Base-by-base conservation (phyloP, 192 early-diverging fungal genomes). In the Coemansia sp. region DNA sequence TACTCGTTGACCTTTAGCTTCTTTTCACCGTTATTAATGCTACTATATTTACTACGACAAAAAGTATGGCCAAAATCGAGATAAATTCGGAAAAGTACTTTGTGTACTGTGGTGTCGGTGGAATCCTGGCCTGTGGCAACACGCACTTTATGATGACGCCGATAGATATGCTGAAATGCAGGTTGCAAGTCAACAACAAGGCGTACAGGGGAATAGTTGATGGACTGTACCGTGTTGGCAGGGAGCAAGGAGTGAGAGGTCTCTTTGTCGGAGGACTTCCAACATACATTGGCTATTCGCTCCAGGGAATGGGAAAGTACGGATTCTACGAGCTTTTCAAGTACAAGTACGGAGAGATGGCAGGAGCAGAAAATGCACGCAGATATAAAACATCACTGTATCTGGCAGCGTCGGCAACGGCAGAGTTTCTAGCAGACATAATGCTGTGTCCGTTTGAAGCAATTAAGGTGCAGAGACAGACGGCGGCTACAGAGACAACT, bases 321-420 rank as follows among this genome's bases (percentile, higher is more conserved):
- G 93, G 93, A 16, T 85, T 90, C 44, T 93, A 93, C 79, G 93
- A 94, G 77, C 61, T 86, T 48, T 94, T 92, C 85, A 94, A 94
- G 71, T 87, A 90, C 76, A 67, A 68, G 22, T 91, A 89, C 70
- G 58, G 81, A 64, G 68, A 79, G 17, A 9, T 84, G 4, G 85
- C 74, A 25, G 87, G 88, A 61, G 80, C 83, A 16, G 77, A 89
- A 64, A 79, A 67, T 65, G 85, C 90, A 13, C 57, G 74, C 12
- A 84, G 87, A 61, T 87, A 92, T 79, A 85, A 87, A 68, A 88
- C 87, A 0, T 51, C 84, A 32, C 65, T 93, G 37, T 91, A 87
- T 61, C 70, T 89, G 54, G 63, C 83, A 42, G 89, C 85, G 5
- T 91, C 89, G 25, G 88, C 86, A 0, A 85, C 87, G n/a, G 89